Percentiles rank a stretch among this genome's conserved stretches.
Conservation (phyloP, 2,329 filamentous ascomycete species). For the Diaporthe helianthi region DNA sequence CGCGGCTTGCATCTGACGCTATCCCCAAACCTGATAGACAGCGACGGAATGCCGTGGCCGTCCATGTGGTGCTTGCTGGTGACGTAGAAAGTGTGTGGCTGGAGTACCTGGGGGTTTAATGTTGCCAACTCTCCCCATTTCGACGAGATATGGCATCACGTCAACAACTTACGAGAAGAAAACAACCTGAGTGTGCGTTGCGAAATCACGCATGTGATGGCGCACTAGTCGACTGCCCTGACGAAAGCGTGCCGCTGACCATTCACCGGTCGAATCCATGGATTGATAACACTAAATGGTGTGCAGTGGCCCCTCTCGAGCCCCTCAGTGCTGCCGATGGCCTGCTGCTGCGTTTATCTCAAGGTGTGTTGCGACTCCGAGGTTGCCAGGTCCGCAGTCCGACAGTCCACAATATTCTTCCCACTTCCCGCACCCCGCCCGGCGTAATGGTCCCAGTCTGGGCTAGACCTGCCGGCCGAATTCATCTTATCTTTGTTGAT, state of each 20-base stretch:
- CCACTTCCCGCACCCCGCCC: constrained; percentile 10
- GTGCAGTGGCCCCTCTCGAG: not conserved
- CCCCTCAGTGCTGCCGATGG: constrained; percentile 10
- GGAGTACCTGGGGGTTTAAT: not conserved
- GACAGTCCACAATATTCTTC: not conserved
- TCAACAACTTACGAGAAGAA: constrained; percentile 18
- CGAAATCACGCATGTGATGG: constrained; percentile 27
- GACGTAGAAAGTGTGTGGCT: not conserved
- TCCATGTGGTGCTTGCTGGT: too few relatives aligned
- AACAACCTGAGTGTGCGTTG: constrained; percentile 12
- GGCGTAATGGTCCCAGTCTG: constrained; percentile 13
- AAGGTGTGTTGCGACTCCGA: too few relatives aligned
- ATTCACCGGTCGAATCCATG: not conserved
- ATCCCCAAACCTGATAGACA: not conserved
- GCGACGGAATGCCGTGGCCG: not conserved
- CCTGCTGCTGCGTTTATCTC: too few relatives aligned
- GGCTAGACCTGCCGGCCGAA: constrained; percentile 18
- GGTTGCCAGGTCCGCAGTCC: too few relatives aligned
- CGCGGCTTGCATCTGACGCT: constrained; percentile 12
- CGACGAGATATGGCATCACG: constrained; percentile 25
- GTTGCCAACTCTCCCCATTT: not conserved
- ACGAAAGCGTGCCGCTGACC: constrained; percentile 3
- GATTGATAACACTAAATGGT: constrained; percentile 6
- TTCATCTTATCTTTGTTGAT: not conserved
- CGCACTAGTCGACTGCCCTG: constrained; percentile 15